Evolutionary conservation across 169 alveolate species (phyloP).

Genomic region (Cryptosporidium andersoni): DNA sequence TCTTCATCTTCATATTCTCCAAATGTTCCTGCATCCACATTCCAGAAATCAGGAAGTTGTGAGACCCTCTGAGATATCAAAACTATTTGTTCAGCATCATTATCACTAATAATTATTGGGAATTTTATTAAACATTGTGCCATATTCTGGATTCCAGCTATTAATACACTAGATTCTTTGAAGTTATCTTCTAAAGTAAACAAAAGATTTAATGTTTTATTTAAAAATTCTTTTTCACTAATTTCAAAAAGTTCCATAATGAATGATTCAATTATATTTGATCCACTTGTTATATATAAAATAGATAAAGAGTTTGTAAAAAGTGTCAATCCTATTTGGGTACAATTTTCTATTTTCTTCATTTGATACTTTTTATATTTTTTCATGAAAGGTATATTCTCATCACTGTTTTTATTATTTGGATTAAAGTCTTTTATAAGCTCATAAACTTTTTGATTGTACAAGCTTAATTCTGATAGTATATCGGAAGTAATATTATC

Average conservation of each 20-base stretch:
- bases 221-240: neutral
- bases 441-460: neutral
- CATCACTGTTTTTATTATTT: neutral
- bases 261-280: no score
- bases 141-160: conserved; percentile 5
- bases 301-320: no score
- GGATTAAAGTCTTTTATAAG: neutral
- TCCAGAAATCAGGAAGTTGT: conserved; percentile 62
- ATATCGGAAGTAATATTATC: neutral
- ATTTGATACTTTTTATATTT: no score
- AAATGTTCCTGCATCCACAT: neutral
- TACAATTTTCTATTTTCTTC: no score
- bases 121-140: conserved; percentile 4
- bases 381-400: no score
- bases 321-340: no score
- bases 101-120: neutral
- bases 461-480: no score
- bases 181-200: neutral
- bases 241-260: no score
- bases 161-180: no score
- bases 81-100: conserved; percentile 9
- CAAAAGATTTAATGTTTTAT: neutral
- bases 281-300: no score
- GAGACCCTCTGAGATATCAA: conserved; percentile 15
- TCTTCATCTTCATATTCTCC: conserved; percentile 33